Percentiles rank a stretch among this genome's conserved stretches.
Evolutionary conservation across 2,329 filamentous ascomycete species (phyloP).

Genomic region (Diaporthe ilicicola): DNA sequence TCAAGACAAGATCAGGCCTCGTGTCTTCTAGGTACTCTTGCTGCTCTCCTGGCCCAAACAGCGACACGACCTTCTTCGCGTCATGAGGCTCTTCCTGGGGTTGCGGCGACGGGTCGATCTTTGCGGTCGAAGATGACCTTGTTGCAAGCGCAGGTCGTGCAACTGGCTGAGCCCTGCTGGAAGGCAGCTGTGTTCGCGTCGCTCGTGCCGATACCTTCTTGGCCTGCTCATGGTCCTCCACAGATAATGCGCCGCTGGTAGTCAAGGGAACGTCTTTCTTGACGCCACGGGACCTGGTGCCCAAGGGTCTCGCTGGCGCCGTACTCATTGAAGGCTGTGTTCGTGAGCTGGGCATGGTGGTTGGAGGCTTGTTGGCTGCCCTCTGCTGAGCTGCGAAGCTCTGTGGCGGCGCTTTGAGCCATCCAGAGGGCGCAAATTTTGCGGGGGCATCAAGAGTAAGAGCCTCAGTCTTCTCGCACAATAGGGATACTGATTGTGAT

Average conservation of each 20-base stretch:
- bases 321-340: conserved; percentile 45
- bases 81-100: conserved; percentile 11
- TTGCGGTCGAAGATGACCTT: conserved; percentile 14
- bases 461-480: conserved; percentile 44
- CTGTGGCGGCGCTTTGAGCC: conserved; percentile 65
- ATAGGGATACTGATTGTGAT: conserved; percentile 28
- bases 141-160: conserved; percentile 4
- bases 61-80: conserved; percentile 48
- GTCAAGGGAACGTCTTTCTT: conserved; percentile 36
- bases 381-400: conserved; percentile 74
- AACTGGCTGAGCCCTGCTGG: conserved; percentile 28
- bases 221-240: conserved; percentile 36
- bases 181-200: conserved; percentile 34
- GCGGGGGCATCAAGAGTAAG: conserved; percentile 36
- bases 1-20: conserved; percentile 65
- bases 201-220: conserved; percentile 36
- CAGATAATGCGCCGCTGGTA: conserved; percentile 33
- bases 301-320: conserved; percentile 38
- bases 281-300: conserved; percentile 39
- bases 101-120: conserved; percentile 23
- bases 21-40: conserved; percentile 60
- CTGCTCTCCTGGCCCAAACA: conserved; percentile 65
- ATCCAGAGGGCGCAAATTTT: conserved; percentile 46
- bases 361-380: conserved; percentile 59
- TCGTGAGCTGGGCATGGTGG: conserved; percentile 40